Evolutionary conservation across 1,284 basidiomycete genomes (phyloP).

Genomic region (Trametes polyzona): DNA sequence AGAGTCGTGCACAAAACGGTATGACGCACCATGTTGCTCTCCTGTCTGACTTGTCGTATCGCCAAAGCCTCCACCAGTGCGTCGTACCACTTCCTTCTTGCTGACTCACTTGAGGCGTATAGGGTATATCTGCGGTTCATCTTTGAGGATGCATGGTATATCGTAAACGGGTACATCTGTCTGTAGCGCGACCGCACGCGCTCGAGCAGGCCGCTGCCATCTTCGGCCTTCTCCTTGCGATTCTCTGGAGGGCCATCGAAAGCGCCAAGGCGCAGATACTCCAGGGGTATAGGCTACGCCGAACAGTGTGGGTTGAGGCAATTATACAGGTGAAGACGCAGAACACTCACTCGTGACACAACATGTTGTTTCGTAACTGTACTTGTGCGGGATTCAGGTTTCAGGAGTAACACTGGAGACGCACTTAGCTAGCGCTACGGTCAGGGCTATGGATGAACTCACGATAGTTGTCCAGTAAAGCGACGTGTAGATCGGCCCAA

Average conservation of each 20-base stretch:
- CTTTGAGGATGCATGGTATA: slow-evolving; percentile 69
- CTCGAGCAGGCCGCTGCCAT: slow-evolving; percentile 56
- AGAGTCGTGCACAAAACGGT: background rate
- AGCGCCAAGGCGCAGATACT: slow-evolving; percentile 69
- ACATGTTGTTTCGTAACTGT: slow-evolving; percentile 55
- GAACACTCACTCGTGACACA: slow-evolving; percentile 60
- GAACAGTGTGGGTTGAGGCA: background rate
- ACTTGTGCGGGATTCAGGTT: slow-evolving; percentile 49
- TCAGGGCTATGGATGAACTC: background rate
- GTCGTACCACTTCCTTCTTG: slow-evolving; percentile 65
- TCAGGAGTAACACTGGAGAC: slow-evolving; percentile 60
- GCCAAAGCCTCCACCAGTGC: slow-evolving; percentile 62
- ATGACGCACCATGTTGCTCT: slow-evolving; percentile 68
- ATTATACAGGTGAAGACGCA: background rate
- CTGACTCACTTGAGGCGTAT: slow-evolving; percentile 59
- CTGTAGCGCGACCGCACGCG: slow-evolving; percentile 53
- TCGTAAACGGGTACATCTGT: slow-evolving; percentile 71
- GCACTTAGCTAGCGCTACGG: background rate
- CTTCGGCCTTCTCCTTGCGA: slow-evolving; percentile 63
- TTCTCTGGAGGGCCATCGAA: slow-evolving; percentile 62
- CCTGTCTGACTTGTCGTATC: slow-evolving; percentile 62
- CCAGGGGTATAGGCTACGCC: slow-evolving; percentile 71
- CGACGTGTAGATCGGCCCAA: slow-evolving; percentile 71
- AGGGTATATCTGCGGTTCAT: slow-evolving; percentile 67
- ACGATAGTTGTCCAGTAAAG: slow-evolving; percentile 80